Evolutionary conservation across 371 early-diverging fungal genomes (phyloP).

Genomic region (Apophysomyces sp.): DNA sequence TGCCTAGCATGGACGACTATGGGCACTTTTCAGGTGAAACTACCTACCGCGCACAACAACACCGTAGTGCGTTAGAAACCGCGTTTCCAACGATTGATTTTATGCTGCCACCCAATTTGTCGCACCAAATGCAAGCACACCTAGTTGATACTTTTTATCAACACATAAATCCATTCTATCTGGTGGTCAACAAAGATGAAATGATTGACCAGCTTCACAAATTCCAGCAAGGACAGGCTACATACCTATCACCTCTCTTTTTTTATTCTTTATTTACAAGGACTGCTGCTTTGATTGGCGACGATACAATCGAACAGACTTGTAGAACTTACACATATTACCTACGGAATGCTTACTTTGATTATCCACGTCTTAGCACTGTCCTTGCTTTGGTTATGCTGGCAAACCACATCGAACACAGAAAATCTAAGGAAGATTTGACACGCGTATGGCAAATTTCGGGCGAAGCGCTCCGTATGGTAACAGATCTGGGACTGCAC

Average conservation of each 20-base stretch:
- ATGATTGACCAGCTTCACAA: conserved; percentile 23
- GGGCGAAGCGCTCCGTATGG: conserved; percentile 42
- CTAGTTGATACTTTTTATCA: conserved; percentile 54
- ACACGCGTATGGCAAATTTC: conserved; percentile 35
- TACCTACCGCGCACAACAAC: conserved; percentile 1
- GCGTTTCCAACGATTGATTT: conserved; percentile 9
- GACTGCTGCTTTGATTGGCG: conserved; percentile 26
- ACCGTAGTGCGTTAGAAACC: not conserved
- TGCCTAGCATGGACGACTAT: not conserved
- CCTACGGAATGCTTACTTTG: conserved; percentile 23
- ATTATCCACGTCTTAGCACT: conserved; percentile 27
- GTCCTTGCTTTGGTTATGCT: conserved; percentile 34
- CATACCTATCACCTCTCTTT: conserved; percentile 39
- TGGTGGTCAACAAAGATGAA: conserved; percentile 40
- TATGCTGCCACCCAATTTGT: conserved; percentile 1
- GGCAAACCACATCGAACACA: conserved; percentile 31
- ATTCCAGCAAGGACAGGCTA: not conserved
- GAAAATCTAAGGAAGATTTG: conserved; percentile 14
- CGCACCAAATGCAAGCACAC: conserved; percentile 17
- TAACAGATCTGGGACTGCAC: conserved; percentile 40
- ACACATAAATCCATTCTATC: conserved; percentile 53
- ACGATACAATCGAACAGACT: conserved; percentile 3
- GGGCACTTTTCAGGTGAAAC: conserved; percentile 16
- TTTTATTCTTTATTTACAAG: conserved; percentile 42
- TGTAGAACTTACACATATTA: conserved; percentile 2